phyloP scores from a whole-genome alignment of 495 filamentous ascomycete genomes.

The Neurospora sublineolata region DNA sequence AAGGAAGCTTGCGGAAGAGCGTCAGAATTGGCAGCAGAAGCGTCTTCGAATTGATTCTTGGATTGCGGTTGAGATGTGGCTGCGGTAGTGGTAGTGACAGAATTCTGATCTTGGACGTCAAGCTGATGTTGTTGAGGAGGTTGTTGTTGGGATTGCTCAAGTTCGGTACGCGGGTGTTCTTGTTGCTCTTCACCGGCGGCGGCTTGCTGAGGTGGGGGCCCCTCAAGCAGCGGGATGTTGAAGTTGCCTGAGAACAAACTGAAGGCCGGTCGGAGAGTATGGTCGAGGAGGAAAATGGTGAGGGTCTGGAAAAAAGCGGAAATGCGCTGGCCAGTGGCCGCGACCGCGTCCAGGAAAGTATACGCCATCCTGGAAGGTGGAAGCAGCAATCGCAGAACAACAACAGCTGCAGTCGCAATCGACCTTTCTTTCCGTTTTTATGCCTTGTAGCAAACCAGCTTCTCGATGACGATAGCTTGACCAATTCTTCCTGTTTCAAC shows the following conservation, averaged over 20 bases:
- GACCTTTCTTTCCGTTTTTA: neutral
- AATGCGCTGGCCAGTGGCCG: conserved; percentile 16
- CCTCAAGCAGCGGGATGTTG: neutral
- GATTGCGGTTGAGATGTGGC: neutral
- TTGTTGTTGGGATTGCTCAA: neutral
- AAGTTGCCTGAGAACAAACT: conserved; percentile 4
- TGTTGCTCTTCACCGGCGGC: neutral
- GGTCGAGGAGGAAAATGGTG: conserved; percentile 11
- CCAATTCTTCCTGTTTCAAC: neutral
- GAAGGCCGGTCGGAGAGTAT: conserved; percentile 10
- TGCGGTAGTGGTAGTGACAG: conserved; percentile 1
- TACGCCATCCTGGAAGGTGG: conserved; percentile 13
- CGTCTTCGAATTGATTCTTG: neutral
- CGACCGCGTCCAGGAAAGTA: conserved; percentile 12
- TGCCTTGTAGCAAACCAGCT: neutral
- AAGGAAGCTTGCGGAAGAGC: neutral
- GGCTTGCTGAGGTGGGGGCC: neutral
- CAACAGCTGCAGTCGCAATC: neutral
- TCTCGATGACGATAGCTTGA: neutral
- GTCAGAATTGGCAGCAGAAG: neutral
- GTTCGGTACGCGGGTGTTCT: neutral
- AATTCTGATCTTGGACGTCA: neutral
- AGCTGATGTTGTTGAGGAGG: neutral
- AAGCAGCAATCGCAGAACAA: conserved; percentile 1
- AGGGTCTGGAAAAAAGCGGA: conserved; percentile 16